Conservation (phyloP, 2,329 filamentous ascomycete genomes). For the Alternaria gaisen region DNA sequence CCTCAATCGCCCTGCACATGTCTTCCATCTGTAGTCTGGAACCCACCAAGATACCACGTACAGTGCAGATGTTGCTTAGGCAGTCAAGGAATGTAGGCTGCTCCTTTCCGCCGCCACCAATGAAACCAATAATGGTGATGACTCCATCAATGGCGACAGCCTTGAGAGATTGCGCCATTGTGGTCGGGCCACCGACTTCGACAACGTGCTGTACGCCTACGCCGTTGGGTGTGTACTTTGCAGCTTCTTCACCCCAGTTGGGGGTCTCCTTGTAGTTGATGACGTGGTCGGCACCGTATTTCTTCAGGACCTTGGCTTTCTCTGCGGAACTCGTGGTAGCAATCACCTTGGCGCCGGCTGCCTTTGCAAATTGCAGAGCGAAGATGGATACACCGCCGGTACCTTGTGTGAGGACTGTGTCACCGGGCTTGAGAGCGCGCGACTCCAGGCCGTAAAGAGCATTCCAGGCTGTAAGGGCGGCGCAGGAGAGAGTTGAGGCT, state of each 20-base stretch:
- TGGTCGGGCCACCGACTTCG: constrained; percentile 72
- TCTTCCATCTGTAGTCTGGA: constrained; percentile 65
- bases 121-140: constrained; percentile 64
- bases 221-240: constrained; percentile 60
- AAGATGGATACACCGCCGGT: constrained; percentile 75
- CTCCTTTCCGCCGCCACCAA: constrained; percentile 60
- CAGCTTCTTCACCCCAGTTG: constrained; percentile 65
- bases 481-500: constrained; percentile 59
- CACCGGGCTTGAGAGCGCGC: constrained; percentile 48
- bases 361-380: constrained; percentile 65
- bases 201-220: constrained; percentile 69
- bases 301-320: constrained; percentile 61
- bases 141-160: constrained; percentile 64
- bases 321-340: constrained; percentile 63
- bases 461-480: constrained; percentile 60
- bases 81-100: constrained; percentile 63
- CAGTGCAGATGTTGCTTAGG: constrained; percentile 60
- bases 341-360: constrained; percentile 65
- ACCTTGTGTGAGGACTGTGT: constrained; percentile 71
- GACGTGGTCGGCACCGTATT: constrained; percentile 64
- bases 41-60: constrained; percentile 67
- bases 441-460: constrained; percentile 60
- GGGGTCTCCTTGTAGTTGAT: constrained; percentile 64
- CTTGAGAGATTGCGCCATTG: constrained; percentile 62
- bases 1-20: constrained; percentile 67